phyloP scores from a whole-genome alignment of 495 filamentous ascomycete genomes.

The Penicillium chermesinum region DNA sequence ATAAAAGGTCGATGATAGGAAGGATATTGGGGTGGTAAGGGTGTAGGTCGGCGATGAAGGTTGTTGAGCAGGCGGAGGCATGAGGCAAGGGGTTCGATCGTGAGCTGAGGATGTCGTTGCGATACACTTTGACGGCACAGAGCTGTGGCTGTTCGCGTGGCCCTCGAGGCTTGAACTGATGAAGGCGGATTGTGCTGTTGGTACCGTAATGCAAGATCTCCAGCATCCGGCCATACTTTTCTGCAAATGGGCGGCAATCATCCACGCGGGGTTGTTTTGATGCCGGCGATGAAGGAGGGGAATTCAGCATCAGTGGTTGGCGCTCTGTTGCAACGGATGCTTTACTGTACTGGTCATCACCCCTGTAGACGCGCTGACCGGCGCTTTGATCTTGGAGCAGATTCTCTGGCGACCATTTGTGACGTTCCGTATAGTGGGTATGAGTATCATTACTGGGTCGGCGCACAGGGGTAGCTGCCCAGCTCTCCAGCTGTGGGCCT shows the following conservation, averaged over 20 bases:
- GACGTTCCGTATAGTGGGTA: conserved; percentile 11
- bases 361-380: conserved; percentile 2
- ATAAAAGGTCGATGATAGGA: conserved; percentile 81
- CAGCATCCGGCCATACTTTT: conserved; percentile 26
- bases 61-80: conserved; percentile 78
- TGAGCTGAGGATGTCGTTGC: conserved; percentile 73
- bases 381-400: neutral
- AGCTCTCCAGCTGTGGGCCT: conserved; percentile 6
- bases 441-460: conserved; percentile 8
- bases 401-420: conserved; percentile 4
- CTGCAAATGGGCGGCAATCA: conserved; percentile 10
- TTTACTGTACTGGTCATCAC: conserved; percentile 3
- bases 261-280: neutral
- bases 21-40: conserved; percentile 84
- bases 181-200: conserved; percentile 25
- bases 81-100: conserved; percentile 76
- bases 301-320: conserved; percentile 8
- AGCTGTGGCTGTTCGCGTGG: conserved; percentile 46
- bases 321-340: conserved; percentile 14
- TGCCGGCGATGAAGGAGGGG: conserved; percentile 1
- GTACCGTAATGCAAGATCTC: conserved; percentile 31
- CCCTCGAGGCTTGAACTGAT: conserved; percentile 11
- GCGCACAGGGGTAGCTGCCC: conserved; percentile 10
- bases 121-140: conserved; percentile 92
- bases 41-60: conserved; percentile 69